Base-by-base conservation (phyloP, 176 grass and related monocot genomes). In the Elaeis guineensis region DNA sequence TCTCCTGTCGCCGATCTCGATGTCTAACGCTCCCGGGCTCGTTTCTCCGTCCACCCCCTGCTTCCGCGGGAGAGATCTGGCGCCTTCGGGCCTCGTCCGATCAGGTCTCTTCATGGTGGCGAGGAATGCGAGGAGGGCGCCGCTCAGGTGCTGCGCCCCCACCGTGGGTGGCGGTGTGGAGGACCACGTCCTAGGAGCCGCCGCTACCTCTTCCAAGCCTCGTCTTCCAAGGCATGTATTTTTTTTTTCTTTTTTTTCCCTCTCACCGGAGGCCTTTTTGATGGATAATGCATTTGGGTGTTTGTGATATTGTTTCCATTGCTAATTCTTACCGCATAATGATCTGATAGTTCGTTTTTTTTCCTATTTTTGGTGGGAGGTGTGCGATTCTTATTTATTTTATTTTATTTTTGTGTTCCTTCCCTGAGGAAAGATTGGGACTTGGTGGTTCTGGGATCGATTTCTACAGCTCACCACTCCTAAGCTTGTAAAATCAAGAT, bases 151-250 rank as follows among this genome's bases (percentile, higher is more conserved):
- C 20, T 8, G 50, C 2, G 79, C 79, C 9, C 57, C 71, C 17
- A 50, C 49, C 17, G 35, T 44, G 35, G 79, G 51, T n/a, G 65
- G 57, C 11, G 66, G 66, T 16, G 71, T 62, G 5, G 72, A 75
- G 22, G 65, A 64, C 51, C 60, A 17, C 63, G 61, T 56, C 49
- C 62, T 61, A 19, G 79, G 60, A 54, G 17, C 56, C 0, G 61
- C 65, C 17, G 16, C 48, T 16, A 24, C 35, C 35, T 17, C 26
- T 21, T 52, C 79, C 8, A 82, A 62, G 52, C 29, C 26, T 25
- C 67, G 48, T 11, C 61, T 52, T 70, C 65, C 79, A 19, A 82
- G 79, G 79, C 72, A 51, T 22, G 67, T 16, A 6, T 16, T 69
- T 19, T 16, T 39, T 52, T 35, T 52, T 30, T 20, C 6, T 51